A percentile compares a stretch with the other conserved stretches of the same genome.
Evolutionary conservation across 2,329 filamentous ascomycete genomes (phyloP).

Genomic region (Diaporthe sp.): DNA sequence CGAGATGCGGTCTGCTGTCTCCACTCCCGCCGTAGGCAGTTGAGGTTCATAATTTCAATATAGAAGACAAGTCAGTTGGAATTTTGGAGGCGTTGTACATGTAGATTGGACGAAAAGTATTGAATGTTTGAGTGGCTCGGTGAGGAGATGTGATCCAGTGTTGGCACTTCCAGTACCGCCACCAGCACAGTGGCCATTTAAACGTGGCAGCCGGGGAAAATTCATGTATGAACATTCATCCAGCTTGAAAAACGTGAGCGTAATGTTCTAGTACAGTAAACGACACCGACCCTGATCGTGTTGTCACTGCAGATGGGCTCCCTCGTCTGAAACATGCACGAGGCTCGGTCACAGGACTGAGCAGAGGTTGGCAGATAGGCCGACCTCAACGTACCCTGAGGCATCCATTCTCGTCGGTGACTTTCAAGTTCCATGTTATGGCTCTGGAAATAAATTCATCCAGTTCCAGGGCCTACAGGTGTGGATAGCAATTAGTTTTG

Average conservation of each 20-base stretch:
- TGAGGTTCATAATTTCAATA: slow-evolving; percentile 47
- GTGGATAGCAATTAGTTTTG: neutral
- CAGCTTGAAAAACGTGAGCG: neutral
- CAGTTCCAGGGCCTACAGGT: neutral
- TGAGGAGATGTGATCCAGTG: neutral
- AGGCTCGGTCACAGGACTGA: neutral
- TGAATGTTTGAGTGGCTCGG: neutral
- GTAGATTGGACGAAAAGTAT: neutral
- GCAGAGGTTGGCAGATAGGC: neutral
- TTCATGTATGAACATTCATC: neutral
- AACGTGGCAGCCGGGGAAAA: neutral
- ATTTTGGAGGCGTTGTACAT: neutral
- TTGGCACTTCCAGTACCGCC: neutral
- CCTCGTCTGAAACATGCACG: neutral
- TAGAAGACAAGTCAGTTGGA: slow-evolving; percentile 52
- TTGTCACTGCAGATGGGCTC: neutral
- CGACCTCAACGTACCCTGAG: neutral
- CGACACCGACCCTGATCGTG: neutral
- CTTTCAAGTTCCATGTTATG: neutral
- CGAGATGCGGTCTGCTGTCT: slow-evolving; percentile 36
- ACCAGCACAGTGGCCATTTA: neutral
- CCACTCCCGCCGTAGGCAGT: slow-evolving; percentile 49
- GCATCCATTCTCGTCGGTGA: neutral
- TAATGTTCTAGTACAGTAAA: neutral
- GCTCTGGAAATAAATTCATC: neutral